Evolutionary conservation across 495 filamentous ascomycete genomes (phyloP).

Genomic region (Pyrenopolyporus hunteri): DNA sequence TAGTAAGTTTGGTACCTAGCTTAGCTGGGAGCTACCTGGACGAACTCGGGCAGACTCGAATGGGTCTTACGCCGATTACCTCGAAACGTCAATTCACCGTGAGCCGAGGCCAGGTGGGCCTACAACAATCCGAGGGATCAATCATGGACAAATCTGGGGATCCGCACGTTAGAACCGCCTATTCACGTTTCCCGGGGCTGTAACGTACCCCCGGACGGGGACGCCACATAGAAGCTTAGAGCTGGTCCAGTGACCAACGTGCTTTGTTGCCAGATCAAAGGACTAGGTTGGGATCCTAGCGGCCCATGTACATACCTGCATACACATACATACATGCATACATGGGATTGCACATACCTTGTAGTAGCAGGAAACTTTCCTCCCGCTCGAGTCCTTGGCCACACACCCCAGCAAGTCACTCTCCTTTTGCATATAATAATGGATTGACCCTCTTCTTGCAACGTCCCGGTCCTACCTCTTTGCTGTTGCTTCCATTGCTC

Average conservation of each 20-base stretch:
- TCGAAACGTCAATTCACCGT: conserved; percentile 28
- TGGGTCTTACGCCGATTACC: conserved; percentile 12
- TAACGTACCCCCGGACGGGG: conserved; percentile 11
- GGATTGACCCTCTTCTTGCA: conserved; percentile 21
- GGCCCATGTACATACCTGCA: conserved; percentile 4
- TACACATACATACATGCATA: too few relatives aligned
- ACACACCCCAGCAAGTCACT: neutral
- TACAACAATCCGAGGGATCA: conserved; percentile 14
- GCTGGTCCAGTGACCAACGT: conserved; percentile 33
- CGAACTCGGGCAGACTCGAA: neutral
- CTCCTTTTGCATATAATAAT: conserved; percentile 34
- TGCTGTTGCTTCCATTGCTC: conserved; percentile 4
- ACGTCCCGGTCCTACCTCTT: neutral
- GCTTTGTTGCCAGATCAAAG: conserved; percentile 38
- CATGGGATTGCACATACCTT: conserved; percentile 5
- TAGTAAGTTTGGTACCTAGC: too few relatives aligned
- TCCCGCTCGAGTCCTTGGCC: conserved; percentile 10
- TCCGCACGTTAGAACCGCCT: conserved; percentile 16
- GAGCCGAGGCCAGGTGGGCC: conserved; percentile 16
- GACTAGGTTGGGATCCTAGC: neutral
- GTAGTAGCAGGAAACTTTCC: neutral
- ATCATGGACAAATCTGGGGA: conserved; percentile 14
- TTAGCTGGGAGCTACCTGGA: neutral
- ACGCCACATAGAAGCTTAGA: conserved; percentile 8
- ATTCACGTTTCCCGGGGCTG: neutral